These are phyloP conservation scores for Oryza longistaminata DNA, from an alignment of 176 grass and related monocot species.

Conservation along the genomic window DNA sequence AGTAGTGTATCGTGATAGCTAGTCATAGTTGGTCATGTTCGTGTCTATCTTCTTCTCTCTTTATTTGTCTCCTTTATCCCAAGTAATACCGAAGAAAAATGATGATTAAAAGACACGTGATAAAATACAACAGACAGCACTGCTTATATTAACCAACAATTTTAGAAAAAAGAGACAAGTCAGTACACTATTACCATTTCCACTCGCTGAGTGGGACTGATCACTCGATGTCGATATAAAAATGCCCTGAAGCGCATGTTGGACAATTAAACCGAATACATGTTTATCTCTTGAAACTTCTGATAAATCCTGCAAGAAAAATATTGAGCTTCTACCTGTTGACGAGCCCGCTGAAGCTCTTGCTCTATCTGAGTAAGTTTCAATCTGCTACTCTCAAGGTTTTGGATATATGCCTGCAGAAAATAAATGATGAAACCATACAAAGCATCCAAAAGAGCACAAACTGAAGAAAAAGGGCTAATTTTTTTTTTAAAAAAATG, in stretches of 20 bases:
- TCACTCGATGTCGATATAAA: slow-evolving; percentile 83
- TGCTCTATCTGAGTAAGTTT: slow-evolving; percentile 96
- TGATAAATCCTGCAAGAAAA: slow-evolving; percentile 15
- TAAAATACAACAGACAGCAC: background rate
- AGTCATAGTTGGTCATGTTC: background rate
- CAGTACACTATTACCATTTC: slow-evolving; percentile 67
- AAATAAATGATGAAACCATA: slow-evolving; percentile 33
- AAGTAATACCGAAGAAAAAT: slow-evolving; percentile 9
- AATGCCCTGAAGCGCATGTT: slow-evolving; percentile 61
- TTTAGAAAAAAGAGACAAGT: slow-evolving; percentile 10
- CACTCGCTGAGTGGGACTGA: slow-evolving; percentile 59
- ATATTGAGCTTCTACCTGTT: slow-evolving; percentile 56
- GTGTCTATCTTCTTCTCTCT: background rate
- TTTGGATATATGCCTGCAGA: slow-evolving; percentile 87
- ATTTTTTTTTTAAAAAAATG: background rate
- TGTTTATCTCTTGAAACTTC: slow-evolving; percentile 20
- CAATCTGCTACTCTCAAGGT: slow-evolving; percentile 90
- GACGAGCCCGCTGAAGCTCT: slow-evolving; percentile 76
- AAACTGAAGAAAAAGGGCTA: background rate
- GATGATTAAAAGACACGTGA: background rate
- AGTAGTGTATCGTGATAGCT: background rate
- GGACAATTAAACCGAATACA: slow-evolving; percentile 26
- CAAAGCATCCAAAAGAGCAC: slow-evolving; percentile 13
- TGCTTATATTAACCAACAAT: background rate
- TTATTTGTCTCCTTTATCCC: slow-evolving; percentile 17